A percentile compares a stretch with the other conserved stretches of the same genome.
These are phyloP conservation scores for Termitomyces sp. DNA, from an alignment of 768 basidiomycete species.

Conservation along the genomic window DNA sequence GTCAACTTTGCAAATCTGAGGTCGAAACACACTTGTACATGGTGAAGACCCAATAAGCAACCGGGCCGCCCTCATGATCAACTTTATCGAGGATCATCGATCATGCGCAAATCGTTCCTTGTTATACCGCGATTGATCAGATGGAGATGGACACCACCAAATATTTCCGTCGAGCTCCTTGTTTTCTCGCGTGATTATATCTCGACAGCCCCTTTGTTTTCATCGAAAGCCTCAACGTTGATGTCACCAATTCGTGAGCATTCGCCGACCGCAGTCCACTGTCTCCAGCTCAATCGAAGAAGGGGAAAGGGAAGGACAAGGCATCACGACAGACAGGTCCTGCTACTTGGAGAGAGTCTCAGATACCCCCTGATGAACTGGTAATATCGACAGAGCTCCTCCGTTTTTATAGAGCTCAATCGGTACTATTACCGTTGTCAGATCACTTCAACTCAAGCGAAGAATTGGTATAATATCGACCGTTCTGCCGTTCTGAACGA, in stretches of 20 bases:
- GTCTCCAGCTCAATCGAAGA: background rate
- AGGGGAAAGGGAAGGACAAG: background rate
- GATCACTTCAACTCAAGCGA: background rate
- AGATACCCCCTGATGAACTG: background rate
- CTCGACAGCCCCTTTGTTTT: background rate
- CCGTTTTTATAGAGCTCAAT: too few relatives aligned
- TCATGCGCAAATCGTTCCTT: too few relatives aligned
- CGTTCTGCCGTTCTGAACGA: background rate
- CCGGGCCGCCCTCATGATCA: too few relatives aligned
- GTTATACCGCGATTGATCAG: too few relatives aligned
- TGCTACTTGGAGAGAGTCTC: background rate
- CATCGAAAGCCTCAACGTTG: background rate
- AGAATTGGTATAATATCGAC: background rate
- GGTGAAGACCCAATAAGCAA: too few relatives aligned
- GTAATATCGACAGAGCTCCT: background rate
- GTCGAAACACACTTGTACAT: too few relatives aligned
- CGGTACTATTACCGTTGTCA: background rate
- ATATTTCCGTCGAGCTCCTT: background rate
- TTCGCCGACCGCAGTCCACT: background rate
- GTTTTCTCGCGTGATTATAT: background rate
- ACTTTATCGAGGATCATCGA: too few relatives aligned
- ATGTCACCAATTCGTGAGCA: background rate
- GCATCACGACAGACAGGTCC: background rate
- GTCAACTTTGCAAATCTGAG: too few relatives aligned
- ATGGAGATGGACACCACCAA: too few relatives aligned